These are phyloP conservation scores for Lanzia echinophila DNA, from an alignment of 2,329 filamentous ascomycete genomes.

Conservation along the genomic window DNA sequence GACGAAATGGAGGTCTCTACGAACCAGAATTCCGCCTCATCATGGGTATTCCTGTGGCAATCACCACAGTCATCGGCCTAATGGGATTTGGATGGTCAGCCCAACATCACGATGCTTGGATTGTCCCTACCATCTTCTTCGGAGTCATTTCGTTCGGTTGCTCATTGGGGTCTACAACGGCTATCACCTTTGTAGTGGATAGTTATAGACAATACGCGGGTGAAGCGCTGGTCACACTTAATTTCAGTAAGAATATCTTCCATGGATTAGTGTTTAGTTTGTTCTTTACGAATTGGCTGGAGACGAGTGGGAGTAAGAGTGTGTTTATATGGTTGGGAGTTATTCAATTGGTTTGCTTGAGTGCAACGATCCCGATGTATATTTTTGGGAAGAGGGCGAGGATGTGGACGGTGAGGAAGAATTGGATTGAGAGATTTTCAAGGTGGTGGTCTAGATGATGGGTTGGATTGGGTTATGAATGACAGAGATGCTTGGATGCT, in stretches of 20 bases:
- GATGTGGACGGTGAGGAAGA: constrained; percentile 89
- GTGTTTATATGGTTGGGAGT: constrained; percentile 80
- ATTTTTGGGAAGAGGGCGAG: constrained; percentile 84
- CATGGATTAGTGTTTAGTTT: constrained; percentile 85
- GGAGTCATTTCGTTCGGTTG: constrained; percentile 89
- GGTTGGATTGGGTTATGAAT: too few relatives aligned
- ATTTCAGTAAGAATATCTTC: constrained; percentile 89
- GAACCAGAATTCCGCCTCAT: constrained; percentile 89
- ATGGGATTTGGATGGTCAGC: constrained; percentile 98
- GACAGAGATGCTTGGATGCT: too few relatives aligned
- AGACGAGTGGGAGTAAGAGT: constrained; percentile 63
- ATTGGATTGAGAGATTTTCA: constrained; percentile 71
- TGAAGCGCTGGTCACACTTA: constrained; percentile 88
- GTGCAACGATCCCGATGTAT: constrained; percentile 83
- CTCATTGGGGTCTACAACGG: constrained; percentile 79
- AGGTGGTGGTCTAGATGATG: background rate
- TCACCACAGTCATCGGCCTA: constrained; percentile 75
- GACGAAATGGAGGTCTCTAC: constrained; percentile 85
- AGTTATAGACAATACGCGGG: constrained; percentile 90
- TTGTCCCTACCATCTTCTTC: constrained; percentile 90
- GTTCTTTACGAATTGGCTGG: constrained; percentile 82
- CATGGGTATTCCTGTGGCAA: constrained; percentile 74
- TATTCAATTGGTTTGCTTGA: constrained; percentile 71
- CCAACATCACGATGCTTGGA: constrained; percentile 68
- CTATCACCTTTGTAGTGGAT: constrained; percentile 92